Evolutionary conservation across 2,329 filamentous ascomycete genomes (phyloP).

Genomic region (Colletotrichum aenigma): DNA sequence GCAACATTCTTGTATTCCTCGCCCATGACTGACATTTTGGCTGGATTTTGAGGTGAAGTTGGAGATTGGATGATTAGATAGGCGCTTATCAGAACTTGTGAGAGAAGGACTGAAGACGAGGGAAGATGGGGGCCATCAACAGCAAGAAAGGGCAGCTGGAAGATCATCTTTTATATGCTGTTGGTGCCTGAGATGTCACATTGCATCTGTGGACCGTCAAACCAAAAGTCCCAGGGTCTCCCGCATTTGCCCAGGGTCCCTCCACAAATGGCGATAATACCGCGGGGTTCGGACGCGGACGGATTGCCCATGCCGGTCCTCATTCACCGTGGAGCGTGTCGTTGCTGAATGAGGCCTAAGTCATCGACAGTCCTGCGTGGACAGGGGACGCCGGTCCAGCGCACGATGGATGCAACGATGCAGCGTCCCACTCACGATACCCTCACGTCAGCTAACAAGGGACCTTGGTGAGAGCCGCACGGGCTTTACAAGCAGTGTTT

Average conservation of each 20-base stretch:
- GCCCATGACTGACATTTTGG: conserved; percentile 9
- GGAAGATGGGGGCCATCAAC: background rate
- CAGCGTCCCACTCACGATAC: background rate
- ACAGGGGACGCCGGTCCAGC: background rate
- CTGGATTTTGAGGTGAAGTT: background rate
- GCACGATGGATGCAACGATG: background rate
- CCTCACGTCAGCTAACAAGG: conserved; percentile 10
- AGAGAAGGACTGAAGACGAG: background rate
- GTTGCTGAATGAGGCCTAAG: background rate
- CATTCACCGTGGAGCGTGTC: background rate
- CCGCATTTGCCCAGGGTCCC: background rate
- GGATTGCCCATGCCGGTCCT: background rate
- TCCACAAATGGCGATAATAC: background rate
- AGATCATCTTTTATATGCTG: background rate
- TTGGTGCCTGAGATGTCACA: background rate
- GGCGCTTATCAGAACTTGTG: background rate
- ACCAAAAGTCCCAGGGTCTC: background rate
- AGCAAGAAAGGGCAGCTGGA: background rate
- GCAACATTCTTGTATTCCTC: conserved; percentile 17
- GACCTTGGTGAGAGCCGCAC: background rate
- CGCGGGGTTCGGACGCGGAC: background rate
- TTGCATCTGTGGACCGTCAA: background rate
- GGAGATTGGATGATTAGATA: too few relatives aligned
- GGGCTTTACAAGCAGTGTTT: background rate
- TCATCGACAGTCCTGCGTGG: background rate